phyloP scores from a whole-genome alignment of 805 yeast genomes.

The Candida argentea region DNA sequence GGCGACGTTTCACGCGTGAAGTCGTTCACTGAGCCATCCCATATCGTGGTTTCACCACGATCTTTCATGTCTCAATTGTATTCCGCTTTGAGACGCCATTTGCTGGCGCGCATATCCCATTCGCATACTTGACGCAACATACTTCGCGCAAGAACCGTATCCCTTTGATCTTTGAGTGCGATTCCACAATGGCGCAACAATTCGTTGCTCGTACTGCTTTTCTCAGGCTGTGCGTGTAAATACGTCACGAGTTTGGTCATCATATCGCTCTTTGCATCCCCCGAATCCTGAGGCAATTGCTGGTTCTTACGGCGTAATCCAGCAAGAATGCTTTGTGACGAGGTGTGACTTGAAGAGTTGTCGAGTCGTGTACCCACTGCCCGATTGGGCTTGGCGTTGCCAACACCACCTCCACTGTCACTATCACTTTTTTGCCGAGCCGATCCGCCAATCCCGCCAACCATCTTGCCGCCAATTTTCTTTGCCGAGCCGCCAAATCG shows the following conservation, averaged over 20 bases:
- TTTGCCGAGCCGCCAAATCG: conserved; percentile 81
- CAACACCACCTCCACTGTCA: background rate
- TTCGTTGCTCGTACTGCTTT: conserved; percentile 39
- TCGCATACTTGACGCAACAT: conserved; percentile 56
- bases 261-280: no score
- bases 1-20: no score
- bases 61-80: conserved; percentile 6
- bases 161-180: conserved; percentile 28
- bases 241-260: conserved; percentile 30
- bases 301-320: background rate
- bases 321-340: no score
- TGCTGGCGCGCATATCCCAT: conserved; percentile 51
- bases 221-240: conserved; percentile 23
- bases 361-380: no score
- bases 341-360: no score
- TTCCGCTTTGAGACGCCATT: conserved; percentile 59
- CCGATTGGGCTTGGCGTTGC: background rate
- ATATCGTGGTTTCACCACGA: background rate
- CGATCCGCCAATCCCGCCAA: no score
- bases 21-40: no score
- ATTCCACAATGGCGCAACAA: conserved; percentile 33
- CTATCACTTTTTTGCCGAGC: no score
- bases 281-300: background rate
- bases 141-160: conserved; percentile 53
- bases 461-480: conserved; percentile 26